Evolutionary conservation across 371 early-diverging fungal genomes (phyloP).

Genomic region (Capniomyces stellatus): DNA sequence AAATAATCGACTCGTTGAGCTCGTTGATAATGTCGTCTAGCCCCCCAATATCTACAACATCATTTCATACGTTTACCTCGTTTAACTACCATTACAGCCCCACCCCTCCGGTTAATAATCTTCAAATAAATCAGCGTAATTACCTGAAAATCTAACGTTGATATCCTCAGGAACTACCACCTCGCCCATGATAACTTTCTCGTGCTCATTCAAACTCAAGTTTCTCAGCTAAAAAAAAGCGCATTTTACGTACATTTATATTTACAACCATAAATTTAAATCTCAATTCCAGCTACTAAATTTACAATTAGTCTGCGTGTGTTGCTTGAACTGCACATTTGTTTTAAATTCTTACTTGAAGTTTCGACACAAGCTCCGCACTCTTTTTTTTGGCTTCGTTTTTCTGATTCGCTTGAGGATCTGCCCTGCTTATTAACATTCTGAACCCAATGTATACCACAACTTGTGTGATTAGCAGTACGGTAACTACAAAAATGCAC

Average conservation of each 20-base stretch:
- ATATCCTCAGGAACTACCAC: slow-evolving; percentile 87
- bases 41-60: slow-evolving; percentile 64
- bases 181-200: slow-evolving; percentile 83
- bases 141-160: slow-evolving; percentile 41
- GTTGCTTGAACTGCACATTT: no score
- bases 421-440: slow-evolving; percentile 15
- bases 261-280: no score
- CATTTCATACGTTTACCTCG: background rate
- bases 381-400: slow-evolving; percentile 19
- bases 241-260: no score
- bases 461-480: slow-evolving; percentile 22
- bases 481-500: slow-evolving; percentile 2
- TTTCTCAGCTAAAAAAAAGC: slow-evolving; percentile 22
- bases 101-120: background rate
- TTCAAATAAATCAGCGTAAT: no score
- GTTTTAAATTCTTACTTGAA: slow-evolving; percentile 6
- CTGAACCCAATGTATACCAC: slow-evolving; percentile 25
- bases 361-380: slow-evolving; percentile 12
- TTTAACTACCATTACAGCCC: background rate
- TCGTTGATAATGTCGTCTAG: slow-evolving; percentile 78
- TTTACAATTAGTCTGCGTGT: no score
- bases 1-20: slow-evolving; percentile 84
- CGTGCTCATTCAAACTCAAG: slow-evolving; percentile 73
- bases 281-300: no score
- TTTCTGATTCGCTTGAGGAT: slow-evolving; percentile 8